A percentile compares a stretch with the other conserved stretches of the same genome.
Evolutionary conservation across 176 grass and related monocot genomes (phyloP).

Genomic region (Avena atlantica): DNA sequence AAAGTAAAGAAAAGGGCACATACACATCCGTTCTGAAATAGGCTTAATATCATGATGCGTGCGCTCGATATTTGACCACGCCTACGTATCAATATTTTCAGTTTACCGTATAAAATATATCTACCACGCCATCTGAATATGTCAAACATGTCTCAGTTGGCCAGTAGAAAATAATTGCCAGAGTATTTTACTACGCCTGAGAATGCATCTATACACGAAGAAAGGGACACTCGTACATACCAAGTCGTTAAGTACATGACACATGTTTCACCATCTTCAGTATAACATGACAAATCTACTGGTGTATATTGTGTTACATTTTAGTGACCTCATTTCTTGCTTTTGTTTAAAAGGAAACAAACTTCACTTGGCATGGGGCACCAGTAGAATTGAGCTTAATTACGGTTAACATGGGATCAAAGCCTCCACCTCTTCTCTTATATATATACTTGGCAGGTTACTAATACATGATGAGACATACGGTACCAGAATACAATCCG

Average conservation of each 20-base stretch:
- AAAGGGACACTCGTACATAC: neutral
- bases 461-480: too few relatives aligned
- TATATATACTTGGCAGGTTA: too few relatives aligned
- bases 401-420: neutral
- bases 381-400: neutral
- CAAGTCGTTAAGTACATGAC: constrained; percentile 3
- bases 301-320: neutral
- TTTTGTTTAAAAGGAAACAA: neutral
- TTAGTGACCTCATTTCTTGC: neutral
- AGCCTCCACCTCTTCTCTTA: too few relatives aligned
- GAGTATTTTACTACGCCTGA: neutral
- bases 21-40: neutral
- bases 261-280: constrained; percentile 13
- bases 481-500: too few relatives aligned
- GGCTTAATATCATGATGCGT: too few relatives aligned
- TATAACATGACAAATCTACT: neutral
- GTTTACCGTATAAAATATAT: neutral
- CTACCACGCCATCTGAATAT: neutral
- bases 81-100: neutral
- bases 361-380: neutral
- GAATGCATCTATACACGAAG: neutral
- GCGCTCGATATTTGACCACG: neutral
- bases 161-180: neutral
- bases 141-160: neutral
- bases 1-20: neutral